Conservation (phyloP, 2,329 filamentous ascomycete genomes). For the Diaporthe ampelina region DNA sequence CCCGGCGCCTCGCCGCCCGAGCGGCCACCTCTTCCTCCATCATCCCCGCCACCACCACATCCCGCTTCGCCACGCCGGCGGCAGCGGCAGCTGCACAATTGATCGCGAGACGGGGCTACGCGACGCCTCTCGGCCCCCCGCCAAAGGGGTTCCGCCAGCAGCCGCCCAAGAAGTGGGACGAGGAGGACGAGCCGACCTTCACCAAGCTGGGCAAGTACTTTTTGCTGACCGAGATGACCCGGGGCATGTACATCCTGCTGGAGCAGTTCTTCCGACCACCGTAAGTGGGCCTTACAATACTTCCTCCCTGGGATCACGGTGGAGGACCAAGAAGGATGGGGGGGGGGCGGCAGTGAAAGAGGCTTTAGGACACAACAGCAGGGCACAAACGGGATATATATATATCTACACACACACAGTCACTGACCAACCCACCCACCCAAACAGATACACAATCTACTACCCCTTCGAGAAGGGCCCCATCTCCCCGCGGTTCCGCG, state of each 20-base stretch:
- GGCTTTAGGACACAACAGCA: too few relatives aligned
- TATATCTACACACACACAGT: background rate
- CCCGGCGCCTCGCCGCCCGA: slow-evolving; percentile 42
- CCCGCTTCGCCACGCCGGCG: slow-evolving; percentile 30
- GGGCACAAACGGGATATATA: too few relatives aligned
- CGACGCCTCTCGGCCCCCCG: slow-evolving; percentile 83
- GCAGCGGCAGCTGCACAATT: slow-evolving; percentile 17
- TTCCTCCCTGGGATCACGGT: too few relatives aligned
- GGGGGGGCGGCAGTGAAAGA: too few relatives aligned
- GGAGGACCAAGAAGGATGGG: too few relatives aligned
- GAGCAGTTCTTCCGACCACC: slow-evolving; percentile 99
- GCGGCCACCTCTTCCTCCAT: slow-evolving; percentile 8
- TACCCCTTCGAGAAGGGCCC: slow-evolving; percentile 99
- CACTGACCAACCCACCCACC: slow-evolving; percentile 31
- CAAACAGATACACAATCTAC: slow-evolving; percentile 97
- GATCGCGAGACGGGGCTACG: slow-evolving; percentile 56
- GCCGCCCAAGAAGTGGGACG: slow-evolving; percentile 82
- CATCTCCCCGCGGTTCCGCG: slow-evolving; percentile 97
- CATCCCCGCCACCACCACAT: slow-evolving; percentile 1
- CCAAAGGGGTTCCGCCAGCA: slow-evolving; percentile 85
- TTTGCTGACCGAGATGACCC: slow-evolving; percentile 93
- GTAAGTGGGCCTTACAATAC: too few relatives aligned
- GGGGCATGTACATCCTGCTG: slow-evolving; percentile 97
- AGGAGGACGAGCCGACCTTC: slow-evolving; percentile 81
- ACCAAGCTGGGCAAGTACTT: slow-evolving; percentile 95